Conservation (phyloP, 1,139 yeast species). For the Zygoascus sp. region DNA sequence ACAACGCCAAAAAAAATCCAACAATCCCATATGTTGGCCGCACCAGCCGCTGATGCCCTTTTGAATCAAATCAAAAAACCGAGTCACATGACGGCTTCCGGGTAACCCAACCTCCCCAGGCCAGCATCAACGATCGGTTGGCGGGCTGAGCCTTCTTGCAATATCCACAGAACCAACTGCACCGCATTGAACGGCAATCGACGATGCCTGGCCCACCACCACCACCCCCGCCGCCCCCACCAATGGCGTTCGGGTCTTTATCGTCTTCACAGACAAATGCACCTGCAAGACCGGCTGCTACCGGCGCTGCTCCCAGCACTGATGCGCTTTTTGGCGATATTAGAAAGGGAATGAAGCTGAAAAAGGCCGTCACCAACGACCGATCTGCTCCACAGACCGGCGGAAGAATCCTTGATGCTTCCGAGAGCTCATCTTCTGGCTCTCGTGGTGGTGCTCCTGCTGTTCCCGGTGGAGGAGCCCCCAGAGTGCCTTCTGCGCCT, state of each 20-base stretch:
- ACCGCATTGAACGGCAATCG: background rate
- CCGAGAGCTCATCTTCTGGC: conserved; percentile 23
- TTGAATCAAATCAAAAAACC: too few species aligned
- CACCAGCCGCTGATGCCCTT: too few species aligned
- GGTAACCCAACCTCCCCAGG: too few species aligned
- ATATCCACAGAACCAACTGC: too few species aligned
- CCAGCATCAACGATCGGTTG: background rate
- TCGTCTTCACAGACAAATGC: conserved; percentile 22
- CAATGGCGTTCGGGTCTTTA: conserved; percentile 31
- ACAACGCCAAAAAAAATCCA: too few species aligned
- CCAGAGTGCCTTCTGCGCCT: conserved; percentile 15
- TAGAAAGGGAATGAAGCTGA: conserved; percentile 68
- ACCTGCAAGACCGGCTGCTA: conserved; percentile 25
- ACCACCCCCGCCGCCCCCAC: conserved; percentile 37
- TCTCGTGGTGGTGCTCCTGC: conserved; percentile 39
- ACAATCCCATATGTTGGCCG: too few species aligned
- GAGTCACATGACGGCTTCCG: too few species aligned
- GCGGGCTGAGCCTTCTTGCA: too few species aligned
- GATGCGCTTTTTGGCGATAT: conserved; percentile 86
- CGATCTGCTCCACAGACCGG: conserved; percentile 53
- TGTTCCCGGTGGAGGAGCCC: conserved; percentile 23
- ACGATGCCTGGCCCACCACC: conserved; percentile 30
- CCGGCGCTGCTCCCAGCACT: conserved; percentile 34
- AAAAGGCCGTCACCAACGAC: conserved; percentile 73
- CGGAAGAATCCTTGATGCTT: conserved; percentile 35